Evolutionary conservation across 768 basidiomycete species (phyloP), one percentile per base, ranked within the genome.

Genomic region (Rhizopogon vesiculosus): DNA sequence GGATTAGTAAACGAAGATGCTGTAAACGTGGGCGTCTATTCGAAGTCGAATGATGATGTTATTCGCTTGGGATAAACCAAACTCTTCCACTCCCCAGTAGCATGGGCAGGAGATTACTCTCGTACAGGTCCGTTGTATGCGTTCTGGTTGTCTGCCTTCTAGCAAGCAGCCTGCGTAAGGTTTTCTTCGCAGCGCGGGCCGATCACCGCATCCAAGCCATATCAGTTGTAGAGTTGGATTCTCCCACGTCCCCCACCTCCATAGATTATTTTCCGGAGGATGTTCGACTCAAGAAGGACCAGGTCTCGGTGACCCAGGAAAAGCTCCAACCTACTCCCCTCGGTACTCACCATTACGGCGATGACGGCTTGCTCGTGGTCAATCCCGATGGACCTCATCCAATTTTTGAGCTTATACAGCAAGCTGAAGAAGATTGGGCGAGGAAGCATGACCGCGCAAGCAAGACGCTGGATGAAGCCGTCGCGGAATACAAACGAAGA

Each of bases 331-430:
- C 48, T 1, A 5, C 15, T 6, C 4, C 35, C 1, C 56, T 62
- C 3, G 62, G 48, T 7, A 18, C 40, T 7, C 73, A 75, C 46
- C 56, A 51, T 1, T 55, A 62, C 29, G 56, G 64, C 2, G n/a
- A 56, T 1, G 65, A 70, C 28, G 74, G 74, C 1, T 55, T 72
- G 22, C 62, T 76, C 8, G 44, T 67, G 19, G 71, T 73, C 57
- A 70, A 76, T 45, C 67, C 66, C 0, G 44, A 66, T 5, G 74
- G 70, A 0, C 60, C 67, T 1, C 77, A 81, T 58, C 79, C 78
- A 1, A 74, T 81, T n/a, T 70, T 71, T 46, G 72, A 74, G 42
- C 64, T 81, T 25, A 74, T 78, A 15, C 58, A 56, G 29, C 58
- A 67, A 13, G 75, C 76, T 0, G 69, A 75, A 55, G 38, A 56